A percentile compares a stretch with the other conserved stretches of the same genome.
These are phyloP conservation scores for Aspergillus jensenii DNA, from an alignment of 2,329 filamentous ascomycete species.

Conservation along the genomic window DNA sequence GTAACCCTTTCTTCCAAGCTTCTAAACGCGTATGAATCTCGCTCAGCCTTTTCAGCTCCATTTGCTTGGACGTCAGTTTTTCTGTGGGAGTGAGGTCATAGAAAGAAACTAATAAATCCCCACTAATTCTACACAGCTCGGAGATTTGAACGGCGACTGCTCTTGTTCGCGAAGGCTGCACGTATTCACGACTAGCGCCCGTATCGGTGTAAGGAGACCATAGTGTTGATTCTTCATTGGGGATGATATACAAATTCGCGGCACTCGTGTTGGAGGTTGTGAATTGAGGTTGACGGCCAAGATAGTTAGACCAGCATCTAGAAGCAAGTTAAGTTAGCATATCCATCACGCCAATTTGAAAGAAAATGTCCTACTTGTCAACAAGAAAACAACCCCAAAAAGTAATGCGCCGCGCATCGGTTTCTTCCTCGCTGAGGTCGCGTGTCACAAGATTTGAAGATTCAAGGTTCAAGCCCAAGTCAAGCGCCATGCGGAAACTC, in stretches of 20 bases:
- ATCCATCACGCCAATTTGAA: not conserved
- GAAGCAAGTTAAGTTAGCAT: slow-evolving; percentile 12
- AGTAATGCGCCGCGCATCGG: slow-evolving; percentile 85
- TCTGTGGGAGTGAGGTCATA: slow-evolving; percentile 74
- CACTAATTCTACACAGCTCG: slow-evolving; percentile 87
- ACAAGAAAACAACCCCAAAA: slow-evolving; percentile 99
- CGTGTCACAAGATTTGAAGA: slow-evolving; percentile 62
- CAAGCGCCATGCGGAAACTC: slow-evolving; percentile 96
- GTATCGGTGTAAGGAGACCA: slow-evolving; percentile 90
- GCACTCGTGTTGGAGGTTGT: slow-evolving; percentile 77
- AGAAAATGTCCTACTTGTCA: slow-evolving; percentile 64
- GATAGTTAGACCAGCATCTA: slow-evolving; percentile 92
- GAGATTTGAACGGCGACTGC: slow-evolving; percentile 80
- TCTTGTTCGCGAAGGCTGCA: slow-evolving; percentile 79
- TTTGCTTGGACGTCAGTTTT: slow-evolving; percentile 68
- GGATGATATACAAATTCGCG: slow-evolving; percentile 87
- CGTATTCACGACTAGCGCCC: slow-evolving; percentile 69
- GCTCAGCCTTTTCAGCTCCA: slow-evolving; percentile 87
- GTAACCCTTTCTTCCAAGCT: slow-evolving; percentile 81
- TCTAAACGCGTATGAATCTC: slow-evolving; percentile 89
- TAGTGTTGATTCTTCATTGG: slow-evolving; percentile 76
- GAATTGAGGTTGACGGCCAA: slow-evolving; percentile 86
- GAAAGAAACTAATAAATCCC: slow-evolving; percentile 83
- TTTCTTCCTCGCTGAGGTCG: slow-evolving; percentile 75
- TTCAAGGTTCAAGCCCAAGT: slow-evolving; percentile 88